Evolutionary conservation across 495 filamentous ascomycete genomes (phyloP).

Genomic region (Penicillium tannophilum): DNA sequence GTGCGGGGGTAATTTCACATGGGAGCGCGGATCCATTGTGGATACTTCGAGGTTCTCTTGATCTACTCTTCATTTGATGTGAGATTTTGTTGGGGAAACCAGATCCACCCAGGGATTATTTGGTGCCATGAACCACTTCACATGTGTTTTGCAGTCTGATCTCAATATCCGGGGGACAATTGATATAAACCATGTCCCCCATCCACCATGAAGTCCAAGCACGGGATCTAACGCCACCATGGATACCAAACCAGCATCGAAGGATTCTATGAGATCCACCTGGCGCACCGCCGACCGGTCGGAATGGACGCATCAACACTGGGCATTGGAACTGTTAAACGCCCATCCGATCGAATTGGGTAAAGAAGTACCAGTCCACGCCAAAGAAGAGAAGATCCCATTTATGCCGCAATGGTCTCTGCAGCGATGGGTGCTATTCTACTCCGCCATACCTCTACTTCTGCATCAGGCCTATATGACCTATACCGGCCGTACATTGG

Average conservation of each 20-base stretch:
- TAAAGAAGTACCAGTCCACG: slow-evolving; percentile 39
- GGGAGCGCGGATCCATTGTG: slow-evolving; percentile 1
- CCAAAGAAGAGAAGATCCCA: slow-evolving; percentile 41
- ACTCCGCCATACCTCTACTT: slow-evolving; percentile 37
- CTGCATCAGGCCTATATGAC: slow-evolving; percentile 37
- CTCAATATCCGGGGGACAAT: neutral
- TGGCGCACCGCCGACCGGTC: slow-evolving; percentile 38
- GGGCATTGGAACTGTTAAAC: slow-evolving; percentile 37
- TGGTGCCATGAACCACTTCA: slow-evolving; percentile 18
- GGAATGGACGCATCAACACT: slow-evolving; percentile 40
- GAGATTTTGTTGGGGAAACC: slow-evolving; percentile 22
- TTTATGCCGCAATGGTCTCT: slow-evolving; percentile 43
- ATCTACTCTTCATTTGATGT: slow-evolving; percentile 13
- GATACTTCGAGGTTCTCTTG: neutral
- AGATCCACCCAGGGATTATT: slow-evolving; percentile 19
- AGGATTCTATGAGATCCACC: slow-evolving; percentile 49
- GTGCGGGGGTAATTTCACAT: slow-evolving; percentile 5
- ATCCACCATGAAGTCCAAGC: slow-evolving; percentile 1
- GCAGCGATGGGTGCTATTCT: slow-evolving; percentile 42
- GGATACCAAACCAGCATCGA: slow-evolving; percentile 33
- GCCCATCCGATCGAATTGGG: slow-evolving; percentile 36
- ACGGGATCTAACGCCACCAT: slow-evolving; percentile 15
- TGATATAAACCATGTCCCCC: slow-evolving; percentile 22
- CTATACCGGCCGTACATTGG: slow-evolving; percentile 33
- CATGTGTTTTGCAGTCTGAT: slow-evolving; percentile 12